A percentile compares a stretch with the other conserved stretches of the same genome.
Evolutionary conservation across 106 monocot genomes (phyloP).

Genomic region (Posidonia australis): DNA sequence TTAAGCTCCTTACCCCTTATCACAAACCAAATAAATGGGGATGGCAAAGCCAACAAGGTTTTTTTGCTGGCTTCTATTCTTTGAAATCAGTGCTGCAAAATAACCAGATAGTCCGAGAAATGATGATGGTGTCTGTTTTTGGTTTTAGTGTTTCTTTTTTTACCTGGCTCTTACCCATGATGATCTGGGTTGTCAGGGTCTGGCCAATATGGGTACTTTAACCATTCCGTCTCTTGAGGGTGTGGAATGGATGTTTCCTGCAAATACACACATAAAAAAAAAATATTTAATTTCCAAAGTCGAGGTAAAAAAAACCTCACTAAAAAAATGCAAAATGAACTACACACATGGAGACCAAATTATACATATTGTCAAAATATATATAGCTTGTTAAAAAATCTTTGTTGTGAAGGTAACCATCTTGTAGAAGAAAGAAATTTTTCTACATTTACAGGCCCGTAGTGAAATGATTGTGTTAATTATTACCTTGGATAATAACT

Average conservation of each 20-base stretch:
- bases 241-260: conserved; percentile 64
- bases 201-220: conserved; percentile 72
- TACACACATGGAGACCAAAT: not conserved
- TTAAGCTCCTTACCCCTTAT: not conserved
- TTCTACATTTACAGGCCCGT: too few relatives aligned
- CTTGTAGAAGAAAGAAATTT: too few relatives aligned
- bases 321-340: too few relatives aligned
- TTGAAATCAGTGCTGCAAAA: not conserved
- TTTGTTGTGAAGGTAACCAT: too few relatives aligned
- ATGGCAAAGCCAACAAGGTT: not conserved
- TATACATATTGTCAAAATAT: not conserved
- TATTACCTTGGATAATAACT: too few relatives aligned
- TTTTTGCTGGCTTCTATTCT: not conserved
- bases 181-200: conserved; percentile 78
- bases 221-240: conserved; percentile 78
- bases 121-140: conserved; percentile 6
- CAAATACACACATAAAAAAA: not conserved
- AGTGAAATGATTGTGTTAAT: too few relatives aligned
- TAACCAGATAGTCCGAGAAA: not conserved
- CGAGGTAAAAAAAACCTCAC: too few relatives aligned
- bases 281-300: too few relatives aligned
- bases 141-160: conserved; percentile 1
- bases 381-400: too few relatives aligned
- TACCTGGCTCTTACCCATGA: conserved; percentile 63
- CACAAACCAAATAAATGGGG: not conserved